phyloP scores from a whole-genome alignment of 2,329 filamentous ascomycete species.

The Samsoniella hepiali region DNA sequence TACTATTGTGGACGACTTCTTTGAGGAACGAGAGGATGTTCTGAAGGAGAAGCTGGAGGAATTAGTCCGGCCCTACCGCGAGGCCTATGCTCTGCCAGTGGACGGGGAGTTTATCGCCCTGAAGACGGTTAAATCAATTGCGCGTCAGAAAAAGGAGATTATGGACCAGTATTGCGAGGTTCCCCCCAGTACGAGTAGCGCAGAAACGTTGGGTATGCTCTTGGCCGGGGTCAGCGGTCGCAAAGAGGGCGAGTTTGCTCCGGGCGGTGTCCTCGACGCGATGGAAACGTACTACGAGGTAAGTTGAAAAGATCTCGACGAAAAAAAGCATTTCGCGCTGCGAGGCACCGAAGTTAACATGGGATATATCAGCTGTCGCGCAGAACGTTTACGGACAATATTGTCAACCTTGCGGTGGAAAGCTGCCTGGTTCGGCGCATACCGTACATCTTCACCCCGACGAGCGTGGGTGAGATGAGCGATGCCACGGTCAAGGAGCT shows the following conservation, averaged over 20 bases:
- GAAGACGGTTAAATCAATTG: constrained; percentile 14
- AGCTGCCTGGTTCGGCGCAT: constrained; percentile 40
- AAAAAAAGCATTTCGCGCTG: neutral
- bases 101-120: constrained; percentile 28
- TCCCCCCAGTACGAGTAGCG: neutral
- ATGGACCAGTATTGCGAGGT: neutral
- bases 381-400: constrained; percentile 40
- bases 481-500: constrained; percentile 28
- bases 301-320: neutral
- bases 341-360: too few species aligned
- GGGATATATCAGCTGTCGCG: constrained; percentile 32
- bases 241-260: constrained; percentile 30
- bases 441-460: constrained; percentile 34
- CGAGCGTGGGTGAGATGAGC: constrained; percentile 32
- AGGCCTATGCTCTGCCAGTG: constrained; percentile 30
- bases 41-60: constrained; percentile 34
- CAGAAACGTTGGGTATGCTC: neutral
- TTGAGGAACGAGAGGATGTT: constrained; percentile 24
- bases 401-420: constrained; percentile 41
- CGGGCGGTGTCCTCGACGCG: constrained; percentile 37
- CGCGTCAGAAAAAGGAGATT: neutral
- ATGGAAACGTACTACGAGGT: constrained; percentile 40
- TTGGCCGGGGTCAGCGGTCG: neutral
- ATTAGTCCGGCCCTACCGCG: constrained; percentile 32
- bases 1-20: constrained; percentile 26